A percentile compares a stretch with the other conserved stretches of the same genome.
Evolutionary conservation across 2,329 filamentous ascomycete species (phyloP).

Genomic region (Thielaviopsis populi): DNA sequence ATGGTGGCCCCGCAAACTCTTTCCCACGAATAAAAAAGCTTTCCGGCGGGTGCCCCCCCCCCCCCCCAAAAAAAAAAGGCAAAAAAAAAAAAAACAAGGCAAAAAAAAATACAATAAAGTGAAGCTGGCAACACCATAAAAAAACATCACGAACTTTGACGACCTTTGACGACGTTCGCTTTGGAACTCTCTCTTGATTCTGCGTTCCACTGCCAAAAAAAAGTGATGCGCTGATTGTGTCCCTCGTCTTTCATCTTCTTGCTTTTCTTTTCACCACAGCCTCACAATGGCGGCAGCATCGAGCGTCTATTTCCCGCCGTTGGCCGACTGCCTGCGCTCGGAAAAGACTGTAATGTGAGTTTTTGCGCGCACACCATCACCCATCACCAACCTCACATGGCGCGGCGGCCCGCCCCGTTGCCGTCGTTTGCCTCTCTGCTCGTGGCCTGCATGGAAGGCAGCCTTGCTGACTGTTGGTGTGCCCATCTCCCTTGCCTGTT

Average conservation of each 20-base stretch:
- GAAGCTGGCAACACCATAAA: neutral
- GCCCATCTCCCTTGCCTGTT: too few species aligned
- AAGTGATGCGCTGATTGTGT: constrained; percentile 8
- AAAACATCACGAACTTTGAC: constrained; percentile 9
- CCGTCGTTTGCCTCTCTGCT: neutral
- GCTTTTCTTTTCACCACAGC: neutral
- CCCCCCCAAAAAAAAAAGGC: constrained; percentile 4
- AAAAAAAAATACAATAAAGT: neutral
- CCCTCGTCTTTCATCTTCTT: neutral
- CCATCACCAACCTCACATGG: too few species aligned
- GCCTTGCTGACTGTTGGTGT: neutral
- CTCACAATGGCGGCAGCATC: constrained; percentile 52
- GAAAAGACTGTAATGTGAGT: constrained; percentile 67
- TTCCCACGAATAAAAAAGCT: too few species aligned
- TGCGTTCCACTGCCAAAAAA: neutral
- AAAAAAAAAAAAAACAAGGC: neutral
- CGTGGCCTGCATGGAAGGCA: neutral
- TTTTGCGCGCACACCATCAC: too few species aligned
- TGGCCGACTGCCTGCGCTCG: constrained; percentile 73
- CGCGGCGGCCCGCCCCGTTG: too few species aligned
- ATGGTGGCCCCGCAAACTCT: constrained; percentile 4
- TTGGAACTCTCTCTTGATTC: too few species aligned
- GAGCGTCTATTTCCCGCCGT: constrained; percentile 66
- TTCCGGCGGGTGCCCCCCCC: too few species aligned
- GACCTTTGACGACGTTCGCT: too few species aligned